These are phyloP conservation scores for Stagonosporopsis cucurbitacearum DNA, from an alignment of 2,329 filamentous ascomycete species.

Conservation along the genomic window DNA sequence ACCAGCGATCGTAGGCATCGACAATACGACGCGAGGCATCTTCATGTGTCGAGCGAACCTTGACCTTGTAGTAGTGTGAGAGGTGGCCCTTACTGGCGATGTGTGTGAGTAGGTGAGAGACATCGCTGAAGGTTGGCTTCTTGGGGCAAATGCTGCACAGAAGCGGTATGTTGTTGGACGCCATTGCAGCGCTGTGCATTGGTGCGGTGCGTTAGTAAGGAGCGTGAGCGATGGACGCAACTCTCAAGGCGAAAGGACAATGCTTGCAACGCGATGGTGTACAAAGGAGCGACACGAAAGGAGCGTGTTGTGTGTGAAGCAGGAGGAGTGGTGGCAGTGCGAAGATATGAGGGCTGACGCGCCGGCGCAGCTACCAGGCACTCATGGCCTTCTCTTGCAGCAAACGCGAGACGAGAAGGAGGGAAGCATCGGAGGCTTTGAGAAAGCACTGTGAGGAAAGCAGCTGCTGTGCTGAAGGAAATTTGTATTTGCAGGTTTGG, in stretches of 20 bases:
- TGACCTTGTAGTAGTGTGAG: conserved; percentile 80
- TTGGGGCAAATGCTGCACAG: conserved; percentile 84
- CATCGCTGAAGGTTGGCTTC: conserved; percentile 81
- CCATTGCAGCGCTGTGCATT: conserved; percentile 41
- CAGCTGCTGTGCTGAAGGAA: conserved; percentile 30
- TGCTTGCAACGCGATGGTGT: conserved; percentile 35
- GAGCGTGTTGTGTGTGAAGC: conserved; percentile 44
- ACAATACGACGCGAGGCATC: conserved; percentile 67
- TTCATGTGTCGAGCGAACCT: conserved; percentile 73
- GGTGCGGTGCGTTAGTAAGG: conserved; percentile 27
- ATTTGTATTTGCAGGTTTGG: conserved; percentile 38
- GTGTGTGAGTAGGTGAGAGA: conserved; percentile 91
- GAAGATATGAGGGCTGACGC: conserved; percentile 32
- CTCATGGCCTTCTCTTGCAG: conserved; percentile 27
- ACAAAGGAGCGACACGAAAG: conserved; percentile 42
- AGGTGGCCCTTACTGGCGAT: conserved; percentile 92
- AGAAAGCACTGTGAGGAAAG: conserved; percentile 32
- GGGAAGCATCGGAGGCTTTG: conserved; percentile 1
- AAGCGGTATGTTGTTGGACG: conserved; percentile 65
- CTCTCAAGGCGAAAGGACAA: conserved; percentile 35
- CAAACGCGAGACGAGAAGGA: conserved; percentile 9
- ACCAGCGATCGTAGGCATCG: conserved; percentile 79
- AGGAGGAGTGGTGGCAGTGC: conserved; percentile 40
- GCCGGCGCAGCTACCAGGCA: conserved; percentile 32
- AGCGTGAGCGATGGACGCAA: conserved; percentile 29